Evolutionary conservation across 257 asterid genomes (phyloP), one percentile per base, ranked within the genome.

Genomic region (Haberlea rhodopensis): DNA sequence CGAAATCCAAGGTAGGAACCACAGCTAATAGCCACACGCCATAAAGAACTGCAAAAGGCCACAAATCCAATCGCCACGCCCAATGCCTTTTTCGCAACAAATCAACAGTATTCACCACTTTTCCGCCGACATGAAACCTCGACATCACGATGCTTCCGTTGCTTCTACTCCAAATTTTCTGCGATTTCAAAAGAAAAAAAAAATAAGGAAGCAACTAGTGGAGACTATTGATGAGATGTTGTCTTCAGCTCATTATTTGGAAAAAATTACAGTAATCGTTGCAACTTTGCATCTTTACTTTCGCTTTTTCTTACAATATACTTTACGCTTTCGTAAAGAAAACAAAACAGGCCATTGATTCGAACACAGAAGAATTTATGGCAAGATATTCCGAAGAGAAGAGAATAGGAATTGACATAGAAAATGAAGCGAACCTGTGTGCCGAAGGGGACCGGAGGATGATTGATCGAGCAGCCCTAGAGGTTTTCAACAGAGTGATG

Each of bases 81-180:
- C 90, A 84, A 62, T 81, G 89, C 80, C 91, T 83, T 80, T 79
- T 90, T 64, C 76, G 72, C 78, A 94, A 68, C 63, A 87, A 77
- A 81, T 90, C 99, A 74, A 94, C 95, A 60, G 79, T 78, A 66
- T 94, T 96, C 64, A 94, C 99, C 78, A 90, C 99, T 78, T 94
- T 94, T 70, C 99, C 99, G 69, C 95, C 95, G 37, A 94, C 96
- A 26, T 73, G 76, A 68, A 84, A 87, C 77, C 85, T 80, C 49
- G 86, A 59, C 99, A 92, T 92, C 79, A 62, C 86, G 48, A 71
- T 68, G 26, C 46, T 71, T 59, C 64, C 20, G 67, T 55, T 51
- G 70, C 66, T 71, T 65, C 67, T 64, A 52, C 48, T 6, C 68
- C 57, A 71, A 62, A 57, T 59, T 34, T n/a, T 51, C 80, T 70